Percentiles rank a stretch among this genome's conserved stretches.
phyloP scores from a whole-genome alignment of 1,284 basidiomycete genomes.

The Abortiporus biennis region DNA sequence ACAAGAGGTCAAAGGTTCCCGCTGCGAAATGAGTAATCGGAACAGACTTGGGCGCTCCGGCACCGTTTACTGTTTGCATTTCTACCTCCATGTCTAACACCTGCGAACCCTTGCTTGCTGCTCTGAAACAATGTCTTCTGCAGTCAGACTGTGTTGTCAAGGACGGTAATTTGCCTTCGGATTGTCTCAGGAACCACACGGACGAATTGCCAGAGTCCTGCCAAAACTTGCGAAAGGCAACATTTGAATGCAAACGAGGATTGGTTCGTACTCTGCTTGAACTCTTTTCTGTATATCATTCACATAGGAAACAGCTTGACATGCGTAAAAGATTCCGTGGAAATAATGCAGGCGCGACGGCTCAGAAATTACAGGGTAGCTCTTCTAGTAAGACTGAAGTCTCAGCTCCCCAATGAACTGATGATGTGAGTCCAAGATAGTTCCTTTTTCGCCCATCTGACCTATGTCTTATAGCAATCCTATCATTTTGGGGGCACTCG shows the following conservation, averaged over 20 bases:
- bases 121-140: constrained; percentile 75
- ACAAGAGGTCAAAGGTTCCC: too few relatives aligned
- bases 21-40: too few relatives aligned
- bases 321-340: constrained; percentile 82
- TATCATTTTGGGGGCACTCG: too few relatives aligned
- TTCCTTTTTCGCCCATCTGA: too few relatives aligned
- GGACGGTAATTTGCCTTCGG: constrained; percentile 65
- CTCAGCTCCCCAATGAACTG: too few relatives aligned
- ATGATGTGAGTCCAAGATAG: too few relatives aligned
- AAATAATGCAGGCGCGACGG: constrained; percentile 45
- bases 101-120: constrained; percentile 66
- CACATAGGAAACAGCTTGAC: constrained; percentile 48
- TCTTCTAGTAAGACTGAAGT: too few relatives aligned
- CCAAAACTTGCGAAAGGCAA: constrained; percentile 66
- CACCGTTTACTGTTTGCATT: not conserved
- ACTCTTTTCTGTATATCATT: not conserved
- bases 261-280: constrained; percentile 53
- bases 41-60: not conserved
- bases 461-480: not conserved
- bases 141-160: constrained; percentile 81
- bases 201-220: constrained; percentile 75
- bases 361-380: constrained; percentile 10
- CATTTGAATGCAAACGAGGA: constrained; percentile 83
- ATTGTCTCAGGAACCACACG: constrained; percentile 69
- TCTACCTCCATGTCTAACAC: constrained; percentile 60